Evolutionary conservation across 1,284 basidiomycete species (phyloP), one percentile per base, ranked within the genome.

Genomic region (Microbotryum intermedium): DNA sequence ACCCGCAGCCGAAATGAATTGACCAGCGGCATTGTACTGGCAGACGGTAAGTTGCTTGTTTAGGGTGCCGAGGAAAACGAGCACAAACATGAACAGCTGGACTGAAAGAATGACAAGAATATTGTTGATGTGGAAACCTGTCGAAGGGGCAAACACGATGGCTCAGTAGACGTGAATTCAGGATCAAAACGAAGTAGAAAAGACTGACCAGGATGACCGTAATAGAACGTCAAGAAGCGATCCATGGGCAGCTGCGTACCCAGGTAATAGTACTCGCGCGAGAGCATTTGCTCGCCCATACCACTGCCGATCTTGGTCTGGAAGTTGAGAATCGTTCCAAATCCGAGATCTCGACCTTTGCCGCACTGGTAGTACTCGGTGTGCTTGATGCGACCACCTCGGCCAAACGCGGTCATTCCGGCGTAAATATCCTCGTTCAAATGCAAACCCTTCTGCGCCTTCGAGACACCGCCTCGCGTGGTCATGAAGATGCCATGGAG

Each of bases 201-300:
- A 28, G 5, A 10, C 23, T 4, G 13, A 39, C 65, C 95, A 54
- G 95, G 94, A 77, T 98, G 94, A 54, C 90, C 94, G 75, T 98
- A 98, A 80, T 98, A 98, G 82, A 97, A 98, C 56, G 94, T 97
- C 74, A 98, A 79, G 86, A 98, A 98, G 55, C 95, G 86, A 75
- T 98, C 95, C 74, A 97, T 85, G 46, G 94, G 93, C 50, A 98
- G 83, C 75, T 98, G 94, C n/a, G 95, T 98, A 55, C 94, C 95
- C 67, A 98, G 78, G 76, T 98, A 98, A 78, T 98, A 98, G 78
- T 98, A 97, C 78, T 98, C 94, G 71, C 94, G 84, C 77, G 90
- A 95, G 68, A 98, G 83, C 90, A 97, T 93, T 77, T 98, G 94
- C 76, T 98, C 95, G 58, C 94, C 95, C 94, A 98, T 98, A 78